Percentiles rank a stretch among this genome's conserved stretches.
These are phyloP conservation scores for Zasmidium cellare DNA, from an alignment of 2,329 filamentous ascomycete species.

Conservation along the genomic window DNA sequence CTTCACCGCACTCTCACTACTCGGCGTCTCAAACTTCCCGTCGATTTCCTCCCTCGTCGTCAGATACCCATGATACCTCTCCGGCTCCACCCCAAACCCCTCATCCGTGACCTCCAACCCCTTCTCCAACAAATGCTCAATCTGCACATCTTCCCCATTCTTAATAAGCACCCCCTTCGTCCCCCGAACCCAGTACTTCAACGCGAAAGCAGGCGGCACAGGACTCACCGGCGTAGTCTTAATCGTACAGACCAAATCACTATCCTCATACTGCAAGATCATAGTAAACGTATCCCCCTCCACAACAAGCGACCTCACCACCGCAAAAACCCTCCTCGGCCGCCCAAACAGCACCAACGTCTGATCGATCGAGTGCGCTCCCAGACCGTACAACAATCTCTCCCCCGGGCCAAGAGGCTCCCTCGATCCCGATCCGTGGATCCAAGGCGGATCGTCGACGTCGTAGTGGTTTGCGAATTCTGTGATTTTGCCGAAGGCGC, in stretches of 20 bases:
- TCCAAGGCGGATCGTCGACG: constrained; percentile 44
- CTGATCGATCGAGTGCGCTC: constrained; percentile 42
- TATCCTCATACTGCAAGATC: constrained; percentile 38
- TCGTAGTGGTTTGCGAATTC: constrained; percentile 40
- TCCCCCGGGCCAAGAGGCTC: constrained; percentile 40
- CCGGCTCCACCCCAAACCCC: constrained; percentile 39
- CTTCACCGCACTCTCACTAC: constrained; percentile 21
- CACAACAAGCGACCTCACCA: constrained; percentile 31
- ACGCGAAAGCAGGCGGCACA: neutral
- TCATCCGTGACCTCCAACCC: constrained; percentile 29
- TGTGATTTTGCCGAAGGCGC: constrained; percentile 31
- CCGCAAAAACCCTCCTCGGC: constrained; percentile 34
- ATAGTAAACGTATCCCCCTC: constrained; percentile 40
- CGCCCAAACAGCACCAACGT: constrained; percentile 39
- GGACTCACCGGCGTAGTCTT: constrained; percentile 35
- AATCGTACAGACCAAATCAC: constrained; percentile 36
- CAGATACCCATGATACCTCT: constrained; percentile 39
- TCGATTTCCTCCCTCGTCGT: constrained; percentile 43
- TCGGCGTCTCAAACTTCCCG: constrained; percentile 28
- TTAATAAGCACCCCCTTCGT: constrained; percentile 43
- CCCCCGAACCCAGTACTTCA: constrained; percentile 37
- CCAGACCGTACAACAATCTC: constrained; percentile 47
- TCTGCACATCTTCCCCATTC: constrained; percentile 38
- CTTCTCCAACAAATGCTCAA: constrained; percentile 33
- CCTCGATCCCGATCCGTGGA: constrained; percentile 31